These are phyloP conservation scores for Phytopythium helicoides DNA, from an alignment of 352 stramenopile genomes.

Conservation along the genomic window DNA sequence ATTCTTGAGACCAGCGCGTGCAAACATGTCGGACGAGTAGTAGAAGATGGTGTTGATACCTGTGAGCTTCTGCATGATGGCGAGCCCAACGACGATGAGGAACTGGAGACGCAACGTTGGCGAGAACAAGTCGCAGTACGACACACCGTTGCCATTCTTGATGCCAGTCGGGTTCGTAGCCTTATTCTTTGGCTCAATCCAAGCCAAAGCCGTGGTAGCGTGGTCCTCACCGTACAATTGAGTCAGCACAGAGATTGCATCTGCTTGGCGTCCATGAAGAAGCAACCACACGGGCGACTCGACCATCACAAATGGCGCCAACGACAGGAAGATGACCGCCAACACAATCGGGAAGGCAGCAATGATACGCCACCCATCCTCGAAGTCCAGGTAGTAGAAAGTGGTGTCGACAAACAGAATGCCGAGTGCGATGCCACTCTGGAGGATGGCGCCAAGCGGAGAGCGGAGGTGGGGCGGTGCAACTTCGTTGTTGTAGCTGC, in stretches of 20 bases:
- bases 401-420: constrained; percentile 12
- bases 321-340: constrained; percentile 6
- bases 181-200: constrained; percentile 6
- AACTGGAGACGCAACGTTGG: constrained; percentile 19
- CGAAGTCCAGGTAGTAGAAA: constrained; percentile 14
- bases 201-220: constrained; percentile 8
- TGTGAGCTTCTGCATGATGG: constrained; percentile 15
- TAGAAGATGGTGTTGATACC: constrained; percentile 24
- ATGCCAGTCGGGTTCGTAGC: not conserved
- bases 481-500: constrained; percentile 15
- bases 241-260: constrained; percentile 9
- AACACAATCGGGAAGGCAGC: constrained; percentile 18
- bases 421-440: constrained; percentile 12
- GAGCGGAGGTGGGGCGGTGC: constrained; percentile 10
- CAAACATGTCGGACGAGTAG: constrained; percentile 44
- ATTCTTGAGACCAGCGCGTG: constrained; percentile 27
- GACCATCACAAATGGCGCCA: constrained; percentile 6
- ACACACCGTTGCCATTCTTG: not conserved
- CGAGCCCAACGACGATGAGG: constrained; percentile 20
- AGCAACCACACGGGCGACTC: constrained; percentile 12
- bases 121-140: not conserved
- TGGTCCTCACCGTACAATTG: constrained; percentile 10
- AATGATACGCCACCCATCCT: constrained; percentile 14
- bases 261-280: constrained; percentile 1
- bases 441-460: constrained; percentile 9